Evolutionary conservation across 306 rosid species (phyloP), one percentile per base, ranked within the genome.

Genomic region (Prunus dulcis): DNA sequence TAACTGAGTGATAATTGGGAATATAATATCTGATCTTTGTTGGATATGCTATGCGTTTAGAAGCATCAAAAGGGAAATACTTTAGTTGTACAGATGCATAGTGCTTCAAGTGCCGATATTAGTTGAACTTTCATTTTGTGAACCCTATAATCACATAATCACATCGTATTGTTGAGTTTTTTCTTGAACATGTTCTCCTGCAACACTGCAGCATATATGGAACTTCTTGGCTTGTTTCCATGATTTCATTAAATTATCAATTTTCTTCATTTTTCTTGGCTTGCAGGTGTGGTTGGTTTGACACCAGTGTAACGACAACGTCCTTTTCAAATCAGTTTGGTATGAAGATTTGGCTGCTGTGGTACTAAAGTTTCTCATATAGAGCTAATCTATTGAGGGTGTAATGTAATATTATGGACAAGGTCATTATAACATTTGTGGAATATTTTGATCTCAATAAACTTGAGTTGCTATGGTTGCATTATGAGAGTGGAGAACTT

Each of bases 281-380:
- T 50, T 79, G 81, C 85, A 91, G 96, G 93, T 17, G 96, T 89
- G 38, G 90, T 90, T 76, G 97, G 97, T 58, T 72, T 88, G 86
- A 92, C 97, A 22, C 97, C 93, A 2, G 43, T 83, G 71, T 91
- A 70, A 83, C 66, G 60, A 43, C 71, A 45, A 38, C 52, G 15
- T 17, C 47, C 53, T 66, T 64, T 73, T 10, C 12, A 81, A 20
- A 78, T 72, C 78, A 62, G 69, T 56, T 73, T 14, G 76, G 72
- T 60, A 53, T 78, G 72, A 73, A 55, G 64, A 62, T 47, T 79
- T 76, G 19, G 75, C 62, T 75, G 55, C 53, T 63, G 27, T 69
- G 51, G 73, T 71, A 52, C 64, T 57, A 49, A 68, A 19, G 67
- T 61, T 77, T 57, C 51, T 63, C 75, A 41, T 75, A 57, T 78